Evolutionary conservation across 306 rosid genomes (phyloP).

Genomic region (Nissolia schottii): DNA sequence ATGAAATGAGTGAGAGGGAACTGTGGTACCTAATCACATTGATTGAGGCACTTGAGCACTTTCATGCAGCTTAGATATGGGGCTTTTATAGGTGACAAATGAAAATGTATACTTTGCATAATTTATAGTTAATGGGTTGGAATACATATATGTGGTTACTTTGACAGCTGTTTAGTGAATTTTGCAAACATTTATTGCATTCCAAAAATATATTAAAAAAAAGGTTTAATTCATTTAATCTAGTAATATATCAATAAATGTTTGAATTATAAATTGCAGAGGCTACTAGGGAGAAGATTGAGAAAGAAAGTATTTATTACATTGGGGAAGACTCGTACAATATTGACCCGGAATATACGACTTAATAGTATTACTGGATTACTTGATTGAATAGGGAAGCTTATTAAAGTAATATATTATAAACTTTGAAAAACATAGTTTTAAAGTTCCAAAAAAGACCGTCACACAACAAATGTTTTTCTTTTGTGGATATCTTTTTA

Average conservation of each 20-base stretch:
- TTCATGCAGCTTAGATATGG: background rate
- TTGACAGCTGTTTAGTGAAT: background rate
- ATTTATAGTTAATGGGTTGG: background rate
- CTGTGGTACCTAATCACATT: background rate
- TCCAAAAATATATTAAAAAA: background rate
- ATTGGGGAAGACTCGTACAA: background rate
- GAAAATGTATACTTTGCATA: background rate
- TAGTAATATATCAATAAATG: background rate
- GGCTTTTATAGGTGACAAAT: slow-evolving; percentile 10
- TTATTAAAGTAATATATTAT: background rate
- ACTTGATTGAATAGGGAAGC: background rate
- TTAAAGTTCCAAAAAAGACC: background rate
- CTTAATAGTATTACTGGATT: background rate
- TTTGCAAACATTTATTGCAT: background rate
- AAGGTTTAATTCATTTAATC: slow-evolving; percentile 19
- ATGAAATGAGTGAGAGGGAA: background rate
- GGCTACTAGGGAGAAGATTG: background rate
- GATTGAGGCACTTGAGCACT: background rate
- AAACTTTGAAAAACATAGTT: background rate
- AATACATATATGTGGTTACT: background rate
- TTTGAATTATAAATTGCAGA: background rate
- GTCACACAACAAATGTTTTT: background rate
- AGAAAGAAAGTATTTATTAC: background rate
- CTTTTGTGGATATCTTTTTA: background rate
- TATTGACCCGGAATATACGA: background rate